Evolutionary conservation across 2,329 filamentous ascomycete species (phyloP), one percentile per base, ranked within the genome.

Genomic region (Pseudopyricularia cyperi): DNA sequence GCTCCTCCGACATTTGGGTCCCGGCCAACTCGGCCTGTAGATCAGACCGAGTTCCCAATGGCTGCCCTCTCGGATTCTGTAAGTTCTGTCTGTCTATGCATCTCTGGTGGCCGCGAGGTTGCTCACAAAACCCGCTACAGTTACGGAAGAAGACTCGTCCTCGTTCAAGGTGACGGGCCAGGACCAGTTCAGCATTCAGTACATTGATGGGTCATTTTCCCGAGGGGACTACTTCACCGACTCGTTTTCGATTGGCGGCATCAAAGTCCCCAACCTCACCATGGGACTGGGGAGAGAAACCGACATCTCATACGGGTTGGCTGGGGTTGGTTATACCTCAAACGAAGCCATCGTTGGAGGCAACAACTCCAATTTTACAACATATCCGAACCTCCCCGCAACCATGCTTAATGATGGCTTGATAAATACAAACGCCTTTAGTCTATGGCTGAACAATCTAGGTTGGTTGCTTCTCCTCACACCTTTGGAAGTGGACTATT

Each of bases 341-440:
- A 79, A 79, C 57, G 75, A 80, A 59, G 76, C 75, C 24, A 69
- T 69, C 44, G 66, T 70, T 24, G 57, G 57, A 1, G 58, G 54
- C 2, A 61, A 60, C 6, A 52, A 57, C 26, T 58, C 58, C 5
- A 48, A 59, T 19, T 60, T 59, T 1, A 60, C 61, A 0, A 56
- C 57, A 0, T 80, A 80, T 55, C 62, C 68, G 11, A 81, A 89
- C 56, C 68, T 91, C 12, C 81, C 87, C 1, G 69, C 83, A 55
- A 71, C 77, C 52, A 74, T 93, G 68, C 71, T 79, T 39, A 66
- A 81, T 44, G 71, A 82, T 53, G 80, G 78, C 17, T 61, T 79
- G 51, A 87, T 87, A 64, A 79, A 79, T 55, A 77, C 76, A 11
- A 76, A 80, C 39, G 83, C 84, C 2, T 89, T 87, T 66, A 87